Base-by-base conservation (phyloP, 1,284 basidiomycete species). In the Rhodotorula sp. region DNA sequence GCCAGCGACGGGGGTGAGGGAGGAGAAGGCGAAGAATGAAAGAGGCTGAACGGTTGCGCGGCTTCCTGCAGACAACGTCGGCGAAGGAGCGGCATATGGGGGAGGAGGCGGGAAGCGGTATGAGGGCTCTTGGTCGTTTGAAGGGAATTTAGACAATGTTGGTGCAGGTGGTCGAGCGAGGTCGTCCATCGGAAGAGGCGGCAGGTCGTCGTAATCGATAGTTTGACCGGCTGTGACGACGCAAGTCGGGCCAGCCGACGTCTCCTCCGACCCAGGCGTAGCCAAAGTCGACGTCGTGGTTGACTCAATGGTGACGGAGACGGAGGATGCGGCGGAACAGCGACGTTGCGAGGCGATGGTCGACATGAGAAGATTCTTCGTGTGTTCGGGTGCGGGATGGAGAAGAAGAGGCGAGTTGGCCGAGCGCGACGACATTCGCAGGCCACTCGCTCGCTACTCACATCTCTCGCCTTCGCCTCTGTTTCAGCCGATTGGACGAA, bases 281-380 rank as follows among this genome's bases (percentile, higher is more conserved):
- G 24, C 30, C 24, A 32, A 4, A 0, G 48, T 19, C 24, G 48
- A 46, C 10, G 48, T 64, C 27, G 62, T 64, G 7, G 55, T 39
- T 13, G 56, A 58, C 47, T 58, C 55, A 48, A 64, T 58, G 29
- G 34, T 64, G 29, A 64, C 62, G 11, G 62, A 58, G 36, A 64
- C 62, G 55, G 47, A 49, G 24, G 62, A 58, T 2, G 56, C 62
- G 3, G 62, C 62, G 9, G 62, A 64, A 2, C 55, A 55, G 27
- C 62, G 62, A 32, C 62, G 62, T 24, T 58, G 55, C 7, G 48
- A 58, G 62, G 46, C 6, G 36, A 52, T 11, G 62, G 44, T 48
- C 10, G 22, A 2, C 44, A 56, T 56, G 36, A 8, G 22, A 11
- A 15, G 4, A 15, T 9, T 15, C 6, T 36, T 20, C 1, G 36